Base-by-base conservation (phyloP, 805 yeast species). In the Debaryomyces maramus region DNA sequence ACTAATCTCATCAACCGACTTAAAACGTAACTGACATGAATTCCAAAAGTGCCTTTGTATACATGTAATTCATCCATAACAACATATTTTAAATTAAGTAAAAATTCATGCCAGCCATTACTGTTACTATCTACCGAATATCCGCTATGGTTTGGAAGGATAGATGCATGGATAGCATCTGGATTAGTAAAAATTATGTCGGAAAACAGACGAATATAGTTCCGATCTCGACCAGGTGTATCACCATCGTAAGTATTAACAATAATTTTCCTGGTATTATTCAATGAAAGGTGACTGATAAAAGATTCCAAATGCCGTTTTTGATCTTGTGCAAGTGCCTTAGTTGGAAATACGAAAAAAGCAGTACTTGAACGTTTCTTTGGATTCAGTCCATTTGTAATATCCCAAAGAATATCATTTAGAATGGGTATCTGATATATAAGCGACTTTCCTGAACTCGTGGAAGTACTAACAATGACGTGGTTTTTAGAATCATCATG, bases 261-360 rank as follows among this genome's bases (percentile, higher is more conserved):
- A 1, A 75, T 59, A 1, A 82, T 65, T 13, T 68, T 67, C 11
- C 70, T 40, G 3, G 60, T 53, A 2, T 71, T 48, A 9, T 63
- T 61, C 1, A 44, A 23, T 0, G 80, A 78, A 36, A 86, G 72
- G 26, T 63, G 63, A 5, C 71, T 61, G 32, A 84, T 62, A 8
- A 85, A 62, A 16, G 76, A 80, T 35, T 73, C 72, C 40, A 93
- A 65, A n/a, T 95, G 81, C 46, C 96, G 70, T 52, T 83, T 83
- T 61, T 93, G 99, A 67, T 93, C 99, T 56, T 93, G 99, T 0
- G 99, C 98, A 37, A 93, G 69, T 0, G 99, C 99, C 56, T 93
- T 93, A 0, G 99, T 93, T 2, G 99, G 99, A 52, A 93, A 93
- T 9, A 93, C 81, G 52, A 85, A 89, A 70, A 95, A 70, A 7